These are phyloP conservation scores for Pichia eremophila DNA, from an alignment of 805 yeast species.

Conservation along the genomic window DNA sequence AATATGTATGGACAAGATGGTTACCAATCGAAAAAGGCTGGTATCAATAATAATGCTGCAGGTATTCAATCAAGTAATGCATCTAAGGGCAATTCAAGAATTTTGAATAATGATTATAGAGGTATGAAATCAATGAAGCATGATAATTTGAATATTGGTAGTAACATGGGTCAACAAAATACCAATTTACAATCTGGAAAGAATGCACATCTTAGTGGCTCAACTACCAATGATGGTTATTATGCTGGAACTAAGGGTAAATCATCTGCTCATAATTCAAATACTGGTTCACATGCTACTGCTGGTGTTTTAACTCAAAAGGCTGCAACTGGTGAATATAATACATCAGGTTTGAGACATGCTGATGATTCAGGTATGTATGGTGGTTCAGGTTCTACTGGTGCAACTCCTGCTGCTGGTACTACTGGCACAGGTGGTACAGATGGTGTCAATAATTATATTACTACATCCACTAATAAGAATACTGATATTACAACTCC, in stretches of 20 bases:
- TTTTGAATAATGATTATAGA: neutral
- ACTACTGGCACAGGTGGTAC: too few species aligned
- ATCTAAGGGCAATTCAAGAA: neutral
- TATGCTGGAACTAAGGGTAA: constrained; percentile 5
- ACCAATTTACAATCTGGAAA: too few species aligned
- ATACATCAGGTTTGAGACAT: neutral
- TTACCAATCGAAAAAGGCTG: neutral
- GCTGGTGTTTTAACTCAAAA: neutral
- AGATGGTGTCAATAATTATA: too few species aligned
- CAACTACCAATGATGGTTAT: neutral
- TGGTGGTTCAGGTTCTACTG: neutral
- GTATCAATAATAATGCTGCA: too few species aligned
- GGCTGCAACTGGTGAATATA: neutral
- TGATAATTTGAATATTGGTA: neutral
- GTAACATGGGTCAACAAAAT: too few species aligned
- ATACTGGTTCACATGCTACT: neutral
- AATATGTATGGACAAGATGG: neutral
- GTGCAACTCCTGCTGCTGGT: too few species aligned
- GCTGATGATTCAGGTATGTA: neutral
- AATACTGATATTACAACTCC: neutral
- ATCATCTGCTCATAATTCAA: neutral
- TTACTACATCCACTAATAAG: too few species aligned
- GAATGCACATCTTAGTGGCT: too few species aligned
- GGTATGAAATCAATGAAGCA: neutral
- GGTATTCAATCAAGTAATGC: too few species aligned